These are phyloP conservation scores for Euphorbia tirucalli DNA, from an alignment of 345 rosid species.

Conservation along the genomic window DNA sequence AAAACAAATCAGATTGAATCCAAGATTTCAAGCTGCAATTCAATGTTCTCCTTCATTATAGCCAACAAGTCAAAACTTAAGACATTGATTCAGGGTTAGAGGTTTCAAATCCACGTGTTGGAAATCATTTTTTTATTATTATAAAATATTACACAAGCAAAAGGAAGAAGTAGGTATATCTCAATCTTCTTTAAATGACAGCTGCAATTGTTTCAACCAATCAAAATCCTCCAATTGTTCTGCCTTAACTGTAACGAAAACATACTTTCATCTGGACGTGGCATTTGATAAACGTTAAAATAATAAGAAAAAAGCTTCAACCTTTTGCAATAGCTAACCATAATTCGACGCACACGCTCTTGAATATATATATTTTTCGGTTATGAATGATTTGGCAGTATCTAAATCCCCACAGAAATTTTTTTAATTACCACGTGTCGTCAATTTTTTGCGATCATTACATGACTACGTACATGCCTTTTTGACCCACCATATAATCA, in stretches of 20 bases:
- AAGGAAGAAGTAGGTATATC: neutral
- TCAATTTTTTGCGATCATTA: neutral
- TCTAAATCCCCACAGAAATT: neutral
- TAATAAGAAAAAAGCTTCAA: neutral
- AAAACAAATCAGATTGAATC: too few relatives aligned
- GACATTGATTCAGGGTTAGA: neutral
- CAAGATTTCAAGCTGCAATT: neutral
- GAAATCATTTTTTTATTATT: neutral
- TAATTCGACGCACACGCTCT: neutral
- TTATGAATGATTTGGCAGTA: neutral
- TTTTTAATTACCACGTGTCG: neutral
- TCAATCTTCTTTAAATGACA: constrained; percentile 3
- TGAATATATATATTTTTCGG: too few relatives aligned
- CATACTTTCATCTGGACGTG: constrained; percentile 9
- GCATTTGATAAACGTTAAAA: neutral
- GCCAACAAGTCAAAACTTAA: neutral
- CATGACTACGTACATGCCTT: constrained; percentile 33
- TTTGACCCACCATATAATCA: constrained; percentile 32
- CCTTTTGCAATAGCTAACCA: neutral
- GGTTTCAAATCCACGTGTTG: constrained; percentile 1
- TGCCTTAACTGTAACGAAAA: neutral
- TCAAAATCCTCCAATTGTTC: neutral
- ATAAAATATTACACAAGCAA: neutral
- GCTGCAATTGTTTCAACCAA: constrained; percentile 4
- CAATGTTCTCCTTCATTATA: neutral